Evolutionary conservation across 1,139 yeast genomes (phyloP).

Genomic region (Candida anutae): DNA sequence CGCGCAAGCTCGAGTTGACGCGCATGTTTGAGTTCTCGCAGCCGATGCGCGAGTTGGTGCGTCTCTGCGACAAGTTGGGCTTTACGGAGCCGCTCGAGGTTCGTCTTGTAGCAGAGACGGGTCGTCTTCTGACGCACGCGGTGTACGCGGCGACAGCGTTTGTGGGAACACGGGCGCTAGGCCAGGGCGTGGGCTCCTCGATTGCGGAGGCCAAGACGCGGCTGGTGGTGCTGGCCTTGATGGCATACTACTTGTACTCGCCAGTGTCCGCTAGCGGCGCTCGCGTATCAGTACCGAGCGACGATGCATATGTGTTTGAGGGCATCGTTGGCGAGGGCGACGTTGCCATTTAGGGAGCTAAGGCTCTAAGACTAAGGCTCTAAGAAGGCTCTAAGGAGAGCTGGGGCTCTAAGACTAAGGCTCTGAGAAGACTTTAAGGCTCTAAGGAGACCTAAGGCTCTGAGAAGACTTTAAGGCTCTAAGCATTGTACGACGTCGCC

Average conservation of each 20-base stretch:
- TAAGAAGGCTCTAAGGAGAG: no score
- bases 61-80: constrained; percentile 72
- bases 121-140: constrained; percentile 78
- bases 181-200: constrained; percentile 95
- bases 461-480: no score
- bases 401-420: constrained; percentile 4
- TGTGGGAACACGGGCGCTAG: constrained; percentile 72
- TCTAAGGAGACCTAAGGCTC: constrained; percentile 6
- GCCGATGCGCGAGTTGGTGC: constrained; percentile 80
- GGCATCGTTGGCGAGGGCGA: constrained; percentile 51
- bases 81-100: constrained; percentile 64
- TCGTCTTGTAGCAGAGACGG: constrained; percentile 86
- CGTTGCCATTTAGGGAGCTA: constrained; percentile 31
- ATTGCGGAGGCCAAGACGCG: constrained; percentile 87
- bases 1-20: constrained; percentile 68
- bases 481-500: no score
- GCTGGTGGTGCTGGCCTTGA: constrained; percentile 84
- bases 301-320: constrained; percentile 34
- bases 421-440: no score
- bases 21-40: constrained; percentile 72
- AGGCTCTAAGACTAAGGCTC: constrained; percentile 2
- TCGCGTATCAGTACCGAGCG: constrained; percentile 52
- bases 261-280: constrained; percentile 49
- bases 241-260: constrained; percentile 85
- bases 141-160: constrained; percentile 89